phyloP scores from a whole-genome alignment of 2,329 filamentous ascomycete genomes.

The Aspergillus costaricaensis region DNA sequence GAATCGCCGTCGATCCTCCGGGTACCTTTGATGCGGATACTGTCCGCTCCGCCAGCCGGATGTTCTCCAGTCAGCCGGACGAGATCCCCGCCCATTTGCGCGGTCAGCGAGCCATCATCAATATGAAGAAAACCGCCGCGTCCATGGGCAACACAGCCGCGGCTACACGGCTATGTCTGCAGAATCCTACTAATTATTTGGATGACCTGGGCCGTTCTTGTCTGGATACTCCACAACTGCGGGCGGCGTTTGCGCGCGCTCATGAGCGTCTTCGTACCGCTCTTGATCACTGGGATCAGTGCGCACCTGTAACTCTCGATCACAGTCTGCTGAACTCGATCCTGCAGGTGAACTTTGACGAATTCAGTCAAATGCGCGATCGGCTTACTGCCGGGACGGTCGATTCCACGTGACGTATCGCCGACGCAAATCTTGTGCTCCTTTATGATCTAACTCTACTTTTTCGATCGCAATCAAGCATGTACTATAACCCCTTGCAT shows the following conservation, averaged over 20 bases:
- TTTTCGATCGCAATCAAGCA: background rate
- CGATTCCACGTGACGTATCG: background rate
- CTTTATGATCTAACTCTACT: background rate
- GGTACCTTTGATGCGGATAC: constrained; percentile 40
- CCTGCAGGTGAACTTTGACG: constrained; percentile 36
- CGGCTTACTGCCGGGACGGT: background rate
- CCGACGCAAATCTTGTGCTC: background rate
- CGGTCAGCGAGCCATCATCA: constrained; percentile 44
- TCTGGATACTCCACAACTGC: constrained; percentile 53
- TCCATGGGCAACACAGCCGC: constrained; percentile 29
- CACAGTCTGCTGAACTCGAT: constrained; percentile 28
- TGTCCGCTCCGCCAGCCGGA: constrained; percentile 17
- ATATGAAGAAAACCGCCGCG: constrained; percentile 35
- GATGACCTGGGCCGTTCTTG: constrained; percentile 59
- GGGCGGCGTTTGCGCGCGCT: constrained; percentile 43
- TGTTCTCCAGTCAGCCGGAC: constrained; percentile 6
- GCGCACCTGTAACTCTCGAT: background rate
- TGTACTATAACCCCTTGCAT: background rate
- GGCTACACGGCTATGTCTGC: constrained; percentile 53
- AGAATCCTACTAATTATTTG: constrained; percentile 60
- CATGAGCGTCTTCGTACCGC: constrained; percentile 27
- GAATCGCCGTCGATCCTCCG: constrained; percentile 54
- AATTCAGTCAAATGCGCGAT: constrained; percentile 9
- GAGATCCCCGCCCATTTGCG: constrained; percentile 31
- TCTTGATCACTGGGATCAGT: constrained; percentile 29